Base-by-base conservation (phyloP, 352 stramenopile genomes). In the Plasmopara halstedii region DNA sequence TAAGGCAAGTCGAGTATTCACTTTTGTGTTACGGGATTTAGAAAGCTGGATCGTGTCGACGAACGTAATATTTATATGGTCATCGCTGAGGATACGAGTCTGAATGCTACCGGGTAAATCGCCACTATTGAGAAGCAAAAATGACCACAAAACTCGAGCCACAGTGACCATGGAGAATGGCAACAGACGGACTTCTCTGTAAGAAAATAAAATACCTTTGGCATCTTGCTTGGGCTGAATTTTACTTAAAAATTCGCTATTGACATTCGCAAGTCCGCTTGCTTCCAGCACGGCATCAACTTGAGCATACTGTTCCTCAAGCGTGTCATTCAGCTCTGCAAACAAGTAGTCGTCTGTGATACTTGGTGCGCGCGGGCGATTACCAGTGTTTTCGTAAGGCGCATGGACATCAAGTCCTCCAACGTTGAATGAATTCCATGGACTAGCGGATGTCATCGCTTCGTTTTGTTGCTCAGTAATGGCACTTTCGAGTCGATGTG, bases 11-110 rank as follows among this genome's bases (percentile, higher is more conserved):
- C 52, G 58, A 3, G 46, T 62, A n/a, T 31, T 44, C 4, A 66
- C 32, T 45, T 65, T 13, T 0, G 49, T 66, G 14, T 36, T 27
- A 6, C 42, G 46, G 3, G 52, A 65, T 38, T 65, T 62, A 8
- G 59, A 47, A 2, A 74, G 40, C 2, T 50, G 42, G n/a, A 74
- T 4, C 6, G 50, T 65, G 20, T 74, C 55, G 35, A 60, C 33
- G 36, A 67, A 60, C 19, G 47, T 70, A 22, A 51, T 50, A 40
- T 67, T 59, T 38, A 70, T 20, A 21, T 65, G 60, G 32, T 70
- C 42, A 27, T 62, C 56, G 29, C 57, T 62, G 4, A 64, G 2
- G 2, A 58, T 21, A 1, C 38, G 46, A 13, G 53, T 55, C n/a
- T 51, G 34, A 15, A 61, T 50, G 6, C 18, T 39, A 6, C 41